These are phyloP conservation scores for Cladosporium velox DNA, from an alignment of 2,329 filamentous ascomycete genomes.

Conservation along the genomic window DNA sequence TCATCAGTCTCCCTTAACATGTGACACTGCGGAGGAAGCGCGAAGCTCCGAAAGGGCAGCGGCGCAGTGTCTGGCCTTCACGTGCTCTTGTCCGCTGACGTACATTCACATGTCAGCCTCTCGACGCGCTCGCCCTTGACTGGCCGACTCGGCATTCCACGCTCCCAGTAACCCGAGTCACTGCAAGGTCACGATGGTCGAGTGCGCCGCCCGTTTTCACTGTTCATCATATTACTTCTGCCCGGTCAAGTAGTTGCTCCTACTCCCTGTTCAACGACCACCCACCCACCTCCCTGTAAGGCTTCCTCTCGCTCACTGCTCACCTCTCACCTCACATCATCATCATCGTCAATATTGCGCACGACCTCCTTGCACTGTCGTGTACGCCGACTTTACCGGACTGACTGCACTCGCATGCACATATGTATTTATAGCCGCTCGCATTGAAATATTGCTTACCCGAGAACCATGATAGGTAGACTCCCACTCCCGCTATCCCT, in stretches of 20 bases:
- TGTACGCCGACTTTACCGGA: neutral
- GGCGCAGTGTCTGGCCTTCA: conserved; percentile 3
- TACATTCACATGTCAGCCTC: conserved; percentile 17
- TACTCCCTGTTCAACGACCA: neutral
- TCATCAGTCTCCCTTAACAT: neutral
- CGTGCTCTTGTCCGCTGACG: conserved; percentile 6
- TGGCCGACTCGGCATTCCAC: conserved; percentile 16
- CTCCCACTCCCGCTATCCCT: neutral
- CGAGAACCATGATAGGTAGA: conserved; percentile 20
- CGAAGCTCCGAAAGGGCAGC: neutral
- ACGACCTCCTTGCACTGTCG: neutral
- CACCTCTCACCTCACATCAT: neutral
- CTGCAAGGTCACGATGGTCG: conserved; percentile 19
- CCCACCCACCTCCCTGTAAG: conserved; percentile 2
- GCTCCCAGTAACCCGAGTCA: neutral
- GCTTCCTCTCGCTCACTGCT: neutral
- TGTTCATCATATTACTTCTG: neutral
- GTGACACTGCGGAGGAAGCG: neutral
- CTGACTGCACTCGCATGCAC: conserved; percentile 7
- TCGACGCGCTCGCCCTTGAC: conserved; percentile 3
- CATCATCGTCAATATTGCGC: neutral
- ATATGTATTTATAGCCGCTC: conserved; percentile 13
- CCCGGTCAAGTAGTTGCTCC: neutral
- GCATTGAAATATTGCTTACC: neutral
- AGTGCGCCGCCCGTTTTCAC: conserved; percentile 10